These are phyloP conservation scores for Heritiera littoralis DNA, from an alignment of 345 rosid species.

Conservation along the genomic window DNA sequence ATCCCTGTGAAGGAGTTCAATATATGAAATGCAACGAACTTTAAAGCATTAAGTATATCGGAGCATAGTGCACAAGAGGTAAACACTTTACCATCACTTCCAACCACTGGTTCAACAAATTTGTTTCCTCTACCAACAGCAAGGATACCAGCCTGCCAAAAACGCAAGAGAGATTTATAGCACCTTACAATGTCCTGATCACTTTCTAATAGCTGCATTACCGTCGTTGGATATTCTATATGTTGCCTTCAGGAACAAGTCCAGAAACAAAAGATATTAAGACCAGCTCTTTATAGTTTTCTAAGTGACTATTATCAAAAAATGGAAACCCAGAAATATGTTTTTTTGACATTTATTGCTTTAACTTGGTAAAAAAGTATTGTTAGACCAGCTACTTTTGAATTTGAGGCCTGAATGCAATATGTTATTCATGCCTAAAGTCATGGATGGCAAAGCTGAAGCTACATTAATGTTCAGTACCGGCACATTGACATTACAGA, in stretches of 20 bases:
- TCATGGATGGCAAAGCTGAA: background rate
- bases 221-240: background rate
- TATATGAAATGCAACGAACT: conserved; percentile 4
- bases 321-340: background rate
- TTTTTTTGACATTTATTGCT: background rate
- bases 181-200: background rate
- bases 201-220: background rate
- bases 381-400: background rate
- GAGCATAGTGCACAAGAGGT: conserved; percentile 6
- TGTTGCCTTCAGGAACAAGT: background rate
- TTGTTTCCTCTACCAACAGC: conserved; percentile 94
- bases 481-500: background rate
- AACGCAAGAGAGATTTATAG: background rate
- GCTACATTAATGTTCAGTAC: background rate
- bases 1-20: conserved; percentile 49
- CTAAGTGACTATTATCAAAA: background rate
- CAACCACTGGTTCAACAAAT: conserved; percentile 70
- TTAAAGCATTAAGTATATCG: background rate
- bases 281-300: background rate
- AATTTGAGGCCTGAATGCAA: background rate
- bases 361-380: background rate
- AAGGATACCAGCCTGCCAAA: conserved; percentile 84
- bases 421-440: background rate
- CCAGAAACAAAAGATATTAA: background rate
- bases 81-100: conserved; percentile 65